Evolutionary conservation across 106 monocot genomes (phyloP).

Genomic region (Agapanthus africanus): DNA sequence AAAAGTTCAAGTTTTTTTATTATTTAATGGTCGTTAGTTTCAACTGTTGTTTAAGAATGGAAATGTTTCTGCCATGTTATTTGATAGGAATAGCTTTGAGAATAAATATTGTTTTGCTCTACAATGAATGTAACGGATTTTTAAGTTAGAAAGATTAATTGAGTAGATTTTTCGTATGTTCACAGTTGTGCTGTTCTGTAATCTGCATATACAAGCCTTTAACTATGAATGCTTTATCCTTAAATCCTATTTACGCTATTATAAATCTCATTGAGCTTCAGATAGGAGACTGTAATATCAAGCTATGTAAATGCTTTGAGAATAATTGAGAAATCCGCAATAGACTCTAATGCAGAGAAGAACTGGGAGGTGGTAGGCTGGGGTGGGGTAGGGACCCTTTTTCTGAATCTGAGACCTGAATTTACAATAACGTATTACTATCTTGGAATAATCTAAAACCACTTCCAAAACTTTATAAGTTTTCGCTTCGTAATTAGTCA

Average conservation of each 20-base stretch:
- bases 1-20: not conserved
- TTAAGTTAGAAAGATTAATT: not conserved
- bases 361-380: too few relatives aligned
- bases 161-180: not conserved
- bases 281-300: not conserved
- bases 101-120: not conserved
- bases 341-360: not conserved
- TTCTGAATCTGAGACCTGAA: slow-evolving; percentile 1
- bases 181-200: not conserved
- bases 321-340: not conserved
- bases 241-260: not conserved
- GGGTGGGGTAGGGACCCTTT: too few relatives aligned
- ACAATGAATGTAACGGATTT: not conserved
- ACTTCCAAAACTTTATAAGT: not conserved
- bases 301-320: not conserved
- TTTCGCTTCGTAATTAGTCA: not conserved
- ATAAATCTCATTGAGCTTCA: not conserved
- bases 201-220: not conserved
- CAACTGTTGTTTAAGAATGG: not conserved
- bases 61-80: not conserved
- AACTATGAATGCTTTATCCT: not conserved
- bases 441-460: not conserved
- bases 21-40: not conserved
- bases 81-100: not conserved
- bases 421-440: not conserved